These are phyloP conservation scores for Agaricus subrufescens DNA, from an alignment of 768 basidiomycete genomes.

Conservation along the genomic window DNA sequence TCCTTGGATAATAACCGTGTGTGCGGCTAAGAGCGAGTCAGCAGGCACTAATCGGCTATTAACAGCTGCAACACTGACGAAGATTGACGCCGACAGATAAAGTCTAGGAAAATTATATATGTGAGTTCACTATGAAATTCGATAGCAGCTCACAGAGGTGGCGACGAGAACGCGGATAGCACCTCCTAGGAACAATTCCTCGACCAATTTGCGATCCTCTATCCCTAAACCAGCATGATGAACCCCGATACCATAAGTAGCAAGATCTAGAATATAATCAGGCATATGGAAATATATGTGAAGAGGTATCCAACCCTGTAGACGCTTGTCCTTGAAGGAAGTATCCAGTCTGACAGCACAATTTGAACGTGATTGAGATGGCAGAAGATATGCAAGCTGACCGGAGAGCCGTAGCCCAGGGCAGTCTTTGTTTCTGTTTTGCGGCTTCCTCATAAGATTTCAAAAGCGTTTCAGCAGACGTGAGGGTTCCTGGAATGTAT, in stretches of 20 bases:
- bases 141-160: slow-evolving; percentile 57
- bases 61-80: slow-evolving; percentile 44
- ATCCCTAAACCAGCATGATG: slow-evolving; percentile 86
- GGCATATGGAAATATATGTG: neutral
- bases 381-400: slow-evolving; percentile 18
- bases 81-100: slow-evolving; percentile 95
- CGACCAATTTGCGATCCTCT: slow-evolving; percentile 69
- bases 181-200: slow-evolving; percentile 67
- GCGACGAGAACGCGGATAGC: slow-evolving; percentile 66
- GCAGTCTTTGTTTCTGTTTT: slow-evolving; percentile 43
- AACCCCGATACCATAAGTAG: slow-evolving; percentile 73
- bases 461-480: slow-evolving; percentile 72
- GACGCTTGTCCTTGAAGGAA: slow-evolving; percentile 61
- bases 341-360: slow-evolving; percentile 41
- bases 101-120: slow-evolving; percentile 45
- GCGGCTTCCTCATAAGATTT: slow-evolving; percentile 63
- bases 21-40: slow-evolving; percentile 55
- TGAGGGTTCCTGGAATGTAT: slow-evolving; percentile 41
- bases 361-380: neutral
- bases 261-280: slow-evolving; percentile 42
- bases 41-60: neutral
- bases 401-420: slow-evolving; percentile 67
- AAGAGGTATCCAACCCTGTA: slow-evolving; percentile 38
- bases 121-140: neutral
- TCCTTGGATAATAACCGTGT: slow-evolving; percentile 91